Percentiles rank a stretch among this genome's conserved stretches.
phyloP scores from a whole-genome alignment of 257 asterid genomes.

The Solanum phureja region DNA sequence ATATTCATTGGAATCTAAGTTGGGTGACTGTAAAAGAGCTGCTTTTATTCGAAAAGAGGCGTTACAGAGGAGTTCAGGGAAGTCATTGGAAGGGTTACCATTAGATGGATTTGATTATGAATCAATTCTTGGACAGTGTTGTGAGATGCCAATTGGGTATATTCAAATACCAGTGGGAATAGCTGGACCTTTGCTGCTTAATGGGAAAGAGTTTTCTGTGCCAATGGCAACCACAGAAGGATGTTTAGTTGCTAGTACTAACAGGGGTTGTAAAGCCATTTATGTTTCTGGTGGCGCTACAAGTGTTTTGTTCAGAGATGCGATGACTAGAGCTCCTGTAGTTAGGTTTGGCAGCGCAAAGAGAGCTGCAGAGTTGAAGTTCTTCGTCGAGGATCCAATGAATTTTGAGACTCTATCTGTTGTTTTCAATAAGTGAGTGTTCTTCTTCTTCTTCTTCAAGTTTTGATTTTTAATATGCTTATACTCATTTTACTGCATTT shows the following conservation, averaged over 20 bases:
- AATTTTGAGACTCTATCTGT: conserved; percentile 34
- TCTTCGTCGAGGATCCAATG: conserved; percentile 35
- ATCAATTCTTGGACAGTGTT: conserved; percentile 52
- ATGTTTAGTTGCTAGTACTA: conserved; percentile 51
- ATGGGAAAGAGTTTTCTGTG: conserved; percentile 40
- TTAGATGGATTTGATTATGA: conserved; percentile 46
- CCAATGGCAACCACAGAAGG: conserved; percentile 67
- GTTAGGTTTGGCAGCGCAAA: conserved; percentile 38
- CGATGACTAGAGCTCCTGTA: conserved; percentile 53
- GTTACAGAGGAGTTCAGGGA: conserved; percentile 34
- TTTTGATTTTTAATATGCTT: neutral
- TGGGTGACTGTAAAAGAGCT: conserved; percentile 38
- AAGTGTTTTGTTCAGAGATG: conserved; percentile 30
- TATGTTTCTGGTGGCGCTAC: conserved; percentile 38
- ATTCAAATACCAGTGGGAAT: conserved; percentile 55
- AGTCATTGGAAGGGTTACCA: conserved; percentile 41
- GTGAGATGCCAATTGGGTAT: conserved; percentile 62
- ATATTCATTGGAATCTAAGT: conserved; percentile 32
- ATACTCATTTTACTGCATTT: neutral
- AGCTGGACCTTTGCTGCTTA: conserved; percentile 48
- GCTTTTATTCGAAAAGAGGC: conserved; percentile 36
- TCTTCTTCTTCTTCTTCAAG: neutral
- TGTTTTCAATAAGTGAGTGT: conserved; percentile 37
- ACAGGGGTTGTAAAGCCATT: conserved; percentile 55
- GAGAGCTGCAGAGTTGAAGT: conserved; percentile 40